Percentiles rank a stretch among this genome's conserved stretches.
Evolutionary conservation across 2,329 filamentous ascomycete genomes (phyloP).

Genomic region (Botrytis aclada): DNA sequence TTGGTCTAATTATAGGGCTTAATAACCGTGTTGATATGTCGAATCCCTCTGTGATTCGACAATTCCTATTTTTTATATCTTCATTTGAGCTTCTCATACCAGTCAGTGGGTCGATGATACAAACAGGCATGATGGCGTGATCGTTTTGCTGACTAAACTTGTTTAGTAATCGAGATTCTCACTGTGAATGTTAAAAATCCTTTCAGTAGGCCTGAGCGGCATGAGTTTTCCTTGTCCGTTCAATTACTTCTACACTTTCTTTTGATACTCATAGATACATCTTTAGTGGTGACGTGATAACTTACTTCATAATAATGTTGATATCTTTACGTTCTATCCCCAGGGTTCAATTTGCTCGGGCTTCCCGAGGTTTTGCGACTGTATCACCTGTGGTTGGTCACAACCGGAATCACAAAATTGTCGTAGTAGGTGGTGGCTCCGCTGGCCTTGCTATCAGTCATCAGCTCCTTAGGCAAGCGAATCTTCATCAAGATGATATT

Average conservation of each 20-base stretch:
- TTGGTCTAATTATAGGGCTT: not conserved
- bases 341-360: not conserved
- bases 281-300: not conserved
- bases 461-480: slow-evolving; percentile 60
- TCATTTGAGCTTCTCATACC: not conserved
- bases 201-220: not conserved
- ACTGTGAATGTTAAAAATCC: not conserved
- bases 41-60: not conserved
- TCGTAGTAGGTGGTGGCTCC: slow-evolving; percentile 64
- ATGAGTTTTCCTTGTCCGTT: not conserved
- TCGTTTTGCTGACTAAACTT: slow-evolving; percentile 2
- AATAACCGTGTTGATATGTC: not conserved
- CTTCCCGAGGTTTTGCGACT: slow-evolving; percentile 27
- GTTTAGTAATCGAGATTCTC: not conserved
- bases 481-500: slow-evolving; percentile 57
- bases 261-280: not conserved
- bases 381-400: slow-evolving; percentile 39
- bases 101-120: not conserved
- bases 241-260: not conserved
- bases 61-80: not conserved
- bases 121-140: slow-evolving; percentile 1
- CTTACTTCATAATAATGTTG: not conserved
- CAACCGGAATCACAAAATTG: slow-evolving; percentile 56
- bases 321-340: not conserved
- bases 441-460: slow-evolving; percentile 65